Evolutionary conservation across 306 rosid genomes (phyloP).

Genomic region (Cicer bijugum): DNA sequence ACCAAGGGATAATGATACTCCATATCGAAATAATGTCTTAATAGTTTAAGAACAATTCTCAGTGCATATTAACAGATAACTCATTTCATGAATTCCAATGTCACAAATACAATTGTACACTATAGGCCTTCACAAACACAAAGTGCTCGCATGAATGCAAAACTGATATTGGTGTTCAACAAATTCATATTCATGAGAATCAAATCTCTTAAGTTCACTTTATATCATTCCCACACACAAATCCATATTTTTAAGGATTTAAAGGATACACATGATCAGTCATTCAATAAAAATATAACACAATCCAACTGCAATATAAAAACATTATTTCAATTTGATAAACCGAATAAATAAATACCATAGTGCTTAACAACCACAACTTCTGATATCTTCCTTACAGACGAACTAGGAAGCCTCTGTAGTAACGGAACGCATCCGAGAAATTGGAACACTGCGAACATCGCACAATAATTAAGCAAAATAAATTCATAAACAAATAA

Average conservation of each 20-base stretch:
- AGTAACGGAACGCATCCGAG: constrained; percentile 81
- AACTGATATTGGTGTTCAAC: background rate
- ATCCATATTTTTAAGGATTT: background rate
- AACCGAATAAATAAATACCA: constrained; percentile 46
- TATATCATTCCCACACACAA: background rate
- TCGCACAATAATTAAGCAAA: background rate
- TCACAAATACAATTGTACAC: background rate
- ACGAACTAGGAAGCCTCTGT: constrained; percentile 79
- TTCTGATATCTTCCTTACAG: constrained; percentile 69
- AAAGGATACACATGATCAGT: too few relatives aligned
- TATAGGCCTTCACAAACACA: background rate
- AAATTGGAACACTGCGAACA: constrained; percentile 72
- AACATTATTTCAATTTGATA: background rate
- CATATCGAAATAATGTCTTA: background rate
- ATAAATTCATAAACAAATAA: background rate
- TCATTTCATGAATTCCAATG: constrained; percentile 24
- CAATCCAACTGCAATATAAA: background rate
- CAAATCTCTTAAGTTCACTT: background rate
- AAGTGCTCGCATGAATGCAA: background rate
- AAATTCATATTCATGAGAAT: background rate
- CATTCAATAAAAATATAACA: too few relatives aligned
- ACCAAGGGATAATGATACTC: background rate
- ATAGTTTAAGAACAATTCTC: background rate
- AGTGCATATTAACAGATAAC: constrained; percentile 7
- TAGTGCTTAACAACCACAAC: constrained; percentile 58